Conservation (phyloP, 345 rosid genomes). For the Eucalyptus camaldulensis region DNA sequence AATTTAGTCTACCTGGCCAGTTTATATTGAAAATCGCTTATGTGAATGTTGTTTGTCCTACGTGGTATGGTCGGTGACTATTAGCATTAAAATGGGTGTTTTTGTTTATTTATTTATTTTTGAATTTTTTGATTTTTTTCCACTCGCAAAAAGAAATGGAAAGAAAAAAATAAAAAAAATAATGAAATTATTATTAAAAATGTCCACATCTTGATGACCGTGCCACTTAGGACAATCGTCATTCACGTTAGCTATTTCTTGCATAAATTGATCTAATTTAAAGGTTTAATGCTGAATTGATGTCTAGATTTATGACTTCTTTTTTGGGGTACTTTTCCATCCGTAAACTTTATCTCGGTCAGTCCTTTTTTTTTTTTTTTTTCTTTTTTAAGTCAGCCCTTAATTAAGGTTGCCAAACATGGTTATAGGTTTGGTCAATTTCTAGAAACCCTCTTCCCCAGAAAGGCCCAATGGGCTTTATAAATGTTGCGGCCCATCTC, state of each 20-base stretch:
- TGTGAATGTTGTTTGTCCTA: background rate
- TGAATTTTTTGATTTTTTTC: background rate
- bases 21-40: background rate
- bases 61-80: no score
- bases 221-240: accelerated
- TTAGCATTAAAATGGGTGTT: no score
- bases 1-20: accelerated
- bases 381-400: background rate
- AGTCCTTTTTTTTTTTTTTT: no score
- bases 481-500: background rate
- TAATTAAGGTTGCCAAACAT: background rate
- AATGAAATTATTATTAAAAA: no score
- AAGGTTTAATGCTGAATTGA: background rate
- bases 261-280: no score
- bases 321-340: background rate
- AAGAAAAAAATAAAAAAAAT: no score
- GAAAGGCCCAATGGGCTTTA: background rate
- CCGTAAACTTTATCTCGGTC: background rate
- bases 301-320: background rate
- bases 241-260: no score
- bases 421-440: background rate
- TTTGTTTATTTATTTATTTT: no score
- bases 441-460: background rate
- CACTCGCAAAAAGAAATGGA: background rate
- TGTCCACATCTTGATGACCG: accelerated